Evolutionary conservation across 352 stramenopile genomes (phyloP).

Genomic region (Pythium aristosporum): DNA sequence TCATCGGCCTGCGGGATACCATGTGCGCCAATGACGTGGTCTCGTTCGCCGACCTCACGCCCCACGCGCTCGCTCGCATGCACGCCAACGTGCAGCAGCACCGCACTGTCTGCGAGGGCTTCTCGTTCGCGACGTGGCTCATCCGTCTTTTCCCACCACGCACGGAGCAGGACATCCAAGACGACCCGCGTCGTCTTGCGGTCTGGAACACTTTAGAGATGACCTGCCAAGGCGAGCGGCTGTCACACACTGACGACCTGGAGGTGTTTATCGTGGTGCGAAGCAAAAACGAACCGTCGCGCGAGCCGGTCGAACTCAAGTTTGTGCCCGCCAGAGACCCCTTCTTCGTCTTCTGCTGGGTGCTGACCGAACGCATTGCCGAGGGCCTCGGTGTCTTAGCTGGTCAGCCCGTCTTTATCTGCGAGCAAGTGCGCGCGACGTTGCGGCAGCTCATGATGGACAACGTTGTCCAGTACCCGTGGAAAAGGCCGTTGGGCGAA

Average conservation of each 20-base stretch:
- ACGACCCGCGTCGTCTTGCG: background rate
- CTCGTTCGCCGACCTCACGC: conserved; percentile 48
- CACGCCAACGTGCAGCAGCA: conserved; percentile 37
- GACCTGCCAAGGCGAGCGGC: background rate
- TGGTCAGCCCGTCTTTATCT: background rate
- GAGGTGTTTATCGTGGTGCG: background rate
- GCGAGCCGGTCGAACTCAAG: background rate
- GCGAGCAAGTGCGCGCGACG: background rate
- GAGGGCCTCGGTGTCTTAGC: background rate
- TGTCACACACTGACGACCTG: background rate
- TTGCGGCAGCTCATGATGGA: background rate
- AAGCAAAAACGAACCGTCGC: background rate
- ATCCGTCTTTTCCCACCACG: conserved; percentile 7
- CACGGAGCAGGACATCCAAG: background rate
- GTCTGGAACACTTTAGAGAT: background rate
- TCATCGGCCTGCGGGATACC: conserved; percentile 41
- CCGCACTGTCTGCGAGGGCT: conserved; percentile 40
- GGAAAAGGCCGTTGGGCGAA: background rate
- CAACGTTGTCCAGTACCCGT: background rate
- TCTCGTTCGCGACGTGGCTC: conserved; percentile 40
- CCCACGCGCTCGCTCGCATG: conserved; percentile 43
- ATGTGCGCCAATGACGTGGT: conserved; percentile 37
- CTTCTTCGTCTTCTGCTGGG: conserved; percentile 5
- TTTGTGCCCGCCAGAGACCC: background rate
- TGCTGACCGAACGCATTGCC: background rate